These are phyloP conservation scores for Eremochloa ophiuroides DNA, from an alignment of 176 grass and related monocot species.

Conservation along the genomic window DNA sequence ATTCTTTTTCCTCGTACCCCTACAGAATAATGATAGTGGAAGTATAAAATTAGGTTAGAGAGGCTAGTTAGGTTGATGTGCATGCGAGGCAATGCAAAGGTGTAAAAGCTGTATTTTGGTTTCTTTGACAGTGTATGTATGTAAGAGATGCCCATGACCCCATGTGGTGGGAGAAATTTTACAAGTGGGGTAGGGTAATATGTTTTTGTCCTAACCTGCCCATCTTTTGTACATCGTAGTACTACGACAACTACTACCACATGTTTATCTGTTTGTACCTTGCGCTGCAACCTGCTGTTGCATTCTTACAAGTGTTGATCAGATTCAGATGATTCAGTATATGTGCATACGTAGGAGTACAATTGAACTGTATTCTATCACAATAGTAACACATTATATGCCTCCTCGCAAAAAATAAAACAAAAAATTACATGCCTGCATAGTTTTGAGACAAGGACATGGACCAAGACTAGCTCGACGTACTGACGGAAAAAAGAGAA, in stretches of 20 bases:
- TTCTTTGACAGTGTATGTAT: constrained; percentile 33
- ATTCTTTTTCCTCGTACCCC: constrained; percentile 20
- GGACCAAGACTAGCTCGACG: not conserved
- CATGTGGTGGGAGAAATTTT: not conserved
- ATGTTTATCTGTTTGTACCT: not conserved
- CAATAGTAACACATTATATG: not conserved
- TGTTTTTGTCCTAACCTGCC: not conserved
- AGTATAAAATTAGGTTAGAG: constrained; percentile 31
- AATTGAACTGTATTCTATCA: not conserved
- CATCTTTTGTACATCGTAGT: not conserved
- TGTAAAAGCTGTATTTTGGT: constrained; percentile 17
- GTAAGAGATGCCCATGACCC: constrained; percentile 14
- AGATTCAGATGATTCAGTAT: not conserved
- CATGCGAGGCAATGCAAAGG: constrained; percentile 27
- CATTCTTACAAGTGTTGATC: not conserved
- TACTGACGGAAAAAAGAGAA: too few species aligned
- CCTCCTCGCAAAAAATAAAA: not conserved
- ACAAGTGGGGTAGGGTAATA: constrained; percentile 9
- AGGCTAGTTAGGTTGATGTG: constrained; percentile 39
- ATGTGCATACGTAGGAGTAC: too few species aligned
- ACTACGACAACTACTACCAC: not conserved
- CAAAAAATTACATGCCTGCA: not conserved
- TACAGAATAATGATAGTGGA: constrained; percentile 32
- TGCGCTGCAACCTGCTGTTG: not conserved
- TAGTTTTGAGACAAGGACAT: not conserved